Percentiles rank a stretch among this genome's conserved stretches.
These are phyloP conservation scores for Poa pratensis DNA, from an alignment of 176 grass and related monocot species.

Conservation along the genomic window DNA sequence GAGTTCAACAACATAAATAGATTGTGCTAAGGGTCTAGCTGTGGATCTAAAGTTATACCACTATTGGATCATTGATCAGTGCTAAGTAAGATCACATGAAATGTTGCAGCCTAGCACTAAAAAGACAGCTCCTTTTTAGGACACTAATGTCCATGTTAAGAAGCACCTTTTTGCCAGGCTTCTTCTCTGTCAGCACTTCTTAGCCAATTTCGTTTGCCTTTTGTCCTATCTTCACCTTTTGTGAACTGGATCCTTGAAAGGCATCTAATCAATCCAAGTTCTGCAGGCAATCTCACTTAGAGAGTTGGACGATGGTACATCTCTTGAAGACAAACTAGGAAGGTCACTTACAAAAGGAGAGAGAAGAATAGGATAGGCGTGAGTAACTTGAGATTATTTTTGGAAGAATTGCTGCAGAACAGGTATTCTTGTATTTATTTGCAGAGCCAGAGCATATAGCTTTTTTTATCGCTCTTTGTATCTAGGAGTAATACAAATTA, in stretches of 20 bases:
- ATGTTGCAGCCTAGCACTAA: conserved; percentile 22
- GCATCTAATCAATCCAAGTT: conserved; percentile 34
- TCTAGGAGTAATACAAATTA: conserved; percentile 30
- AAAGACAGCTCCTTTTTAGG: neutral
- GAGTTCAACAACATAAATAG: conserved; percentile 7
- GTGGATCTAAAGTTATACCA: neutral
- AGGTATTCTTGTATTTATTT: conserved; percentile 64
- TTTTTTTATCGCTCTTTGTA: conserved; percentile 29
- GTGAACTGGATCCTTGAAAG: neutral
- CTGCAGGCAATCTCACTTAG: conserved; percentile 71
- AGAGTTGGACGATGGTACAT: conserved; percentile 79
- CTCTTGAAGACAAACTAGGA: conserved; percentile 85
- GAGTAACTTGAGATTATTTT: conserved; percentile 77
- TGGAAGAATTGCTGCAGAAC: conserved; percentile 84
- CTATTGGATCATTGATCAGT: conserved; percentile 4
- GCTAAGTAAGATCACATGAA: conserved; percentile 19
- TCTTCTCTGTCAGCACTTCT: conserved; percentile 17
- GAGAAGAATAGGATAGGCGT: conserved; percentile 85
- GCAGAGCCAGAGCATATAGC: neutral
- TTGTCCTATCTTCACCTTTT: neutral
- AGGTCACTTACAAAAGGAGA: conserved; percentile 70
- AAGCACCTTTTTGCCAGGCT: conserved; percentile 6
- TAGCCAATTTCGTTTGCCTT: conserved; percentile 27
- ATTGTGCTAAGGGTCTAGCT: neutral
- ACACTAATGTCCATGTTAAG: conserved; percentile 18